These are phyloP conservation scores for Ricinus communis DNA, from an alignment of 345 rosid genomes.

Conservation along the genomic window DNA sequence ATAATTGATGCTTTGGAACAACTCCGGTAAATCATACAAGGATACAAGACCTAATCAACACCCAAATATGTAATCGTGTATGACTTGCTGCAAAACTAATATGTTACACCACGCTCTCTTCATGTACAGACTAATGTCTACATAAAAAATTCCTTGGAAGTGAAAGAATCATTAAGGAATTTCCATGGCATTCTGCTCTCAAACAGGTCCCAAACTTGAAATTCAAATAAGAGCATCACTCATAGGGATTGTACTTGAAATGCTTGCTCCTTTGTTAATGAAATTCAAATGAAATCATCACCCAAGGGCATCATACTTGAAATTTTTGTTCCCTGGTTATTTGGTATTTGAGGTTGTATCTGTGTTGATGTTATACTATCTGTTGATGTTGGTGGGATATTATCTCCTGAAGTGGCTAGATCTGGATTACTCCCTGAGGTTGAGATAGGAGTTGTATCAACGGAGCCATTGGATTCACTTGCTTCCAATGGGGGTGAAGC, in stretches of 20 bases:
- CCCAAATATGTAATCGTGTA: not conserved
- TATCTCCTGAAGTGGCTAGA: conserved; percentile 32
- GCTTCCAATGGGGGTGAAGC: conserved; percentile 36
- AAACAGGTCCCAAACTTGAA: not conserved
- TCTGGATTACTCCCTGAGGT: conserved; percentile 37
- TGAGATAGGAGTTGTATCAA: conserved; percentile 30
- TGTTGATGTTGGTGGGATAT: conserved; percentile 20
- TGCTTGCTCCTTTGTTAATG: conserved; percentile 29
- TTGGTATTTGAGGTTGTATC: conserved; percentile 26
- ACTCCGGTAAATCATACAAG: too few relatives aligned
- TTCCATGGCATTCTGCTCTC: not conserved
- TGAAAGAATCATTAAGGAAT: conserved; percentile 14
- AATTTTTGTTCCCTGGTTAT: conserved; percentile 28
- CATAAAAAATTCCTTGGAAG: not conserved
- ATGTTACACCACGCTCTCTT: not conserved
- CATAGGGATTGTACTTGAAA: conserved; percentile 14
- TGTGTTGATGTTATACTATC: conserved; percentile 12
- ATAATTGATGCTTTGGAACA: too few relatives aligned
- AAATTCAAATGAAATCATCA: conserved; percentile 10
- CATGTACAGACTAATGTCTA: not conserved
- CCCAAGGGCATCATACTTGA: conserved; percentile 12
- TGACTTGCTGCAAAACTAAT: not conserved
- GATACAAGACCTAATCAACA: too few relatives aligned
- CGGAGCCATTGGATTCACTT: conserved; percentile 32
- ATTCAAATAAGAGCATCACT: conserved; percentile 20